phyloP scores from a whole-genome alignment of 192 early-diverging fungal genomes.

The Backusella luteola region DNA sequence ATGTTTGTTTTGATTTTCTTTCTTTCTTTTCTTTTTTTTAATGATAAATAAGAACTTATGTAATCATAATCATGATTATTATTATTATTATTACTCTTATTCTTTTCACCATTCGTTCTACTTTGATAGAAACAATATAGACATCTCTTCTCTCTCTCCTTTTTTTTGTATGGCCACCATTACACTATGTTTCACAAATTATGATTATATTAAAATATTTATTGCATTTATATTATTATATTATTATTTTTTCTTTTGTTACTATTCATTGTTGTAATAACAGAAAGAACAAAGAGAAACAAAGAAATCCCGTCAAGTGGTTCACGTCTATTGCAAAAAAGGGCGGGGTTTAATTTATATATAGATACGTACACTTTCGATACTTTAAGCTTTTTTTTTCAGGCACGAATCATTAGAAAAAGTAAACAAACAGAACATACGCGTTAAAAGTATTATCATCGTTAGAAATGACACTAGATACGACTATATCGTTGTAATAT shows the following conservation, averaged over 20 bases:
- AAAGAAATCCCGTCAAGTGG: not conserved
- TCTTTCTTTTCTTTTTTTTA: constrained; percentile 12
- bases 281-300: not conserved
- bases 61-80: not conserved
- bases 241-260: not conserved
- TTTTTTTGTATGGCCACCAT: not conserved
- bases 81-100: not conserved
- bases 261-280: not conserved
- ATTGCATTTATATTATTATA: not conserved
- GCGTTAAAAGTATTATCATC: not conserved
- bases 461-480: not conserved
- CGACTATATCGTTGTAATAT: not conserved
- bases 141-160: not conserved
- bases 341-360: not conserved
- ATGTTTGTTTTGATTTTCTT: not conserved
- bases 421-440: not conserved
- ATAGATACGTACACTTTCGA: not conserved
- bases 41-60: not conserved
- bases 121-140: not conserved
- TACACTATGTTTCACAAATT: not conserved
- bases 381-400: not conserved
- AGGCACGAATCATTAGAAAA: not conserved
- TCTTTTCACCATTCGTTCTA: not conserved
- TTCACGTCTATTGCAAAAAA: not conserved
- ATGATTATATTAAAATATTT: not conserved